Evolutionary conservation across 2,329 filamentous ascomycete species (phyloP).

Genomic region (Cladobotryum mycophilum): DNA sequence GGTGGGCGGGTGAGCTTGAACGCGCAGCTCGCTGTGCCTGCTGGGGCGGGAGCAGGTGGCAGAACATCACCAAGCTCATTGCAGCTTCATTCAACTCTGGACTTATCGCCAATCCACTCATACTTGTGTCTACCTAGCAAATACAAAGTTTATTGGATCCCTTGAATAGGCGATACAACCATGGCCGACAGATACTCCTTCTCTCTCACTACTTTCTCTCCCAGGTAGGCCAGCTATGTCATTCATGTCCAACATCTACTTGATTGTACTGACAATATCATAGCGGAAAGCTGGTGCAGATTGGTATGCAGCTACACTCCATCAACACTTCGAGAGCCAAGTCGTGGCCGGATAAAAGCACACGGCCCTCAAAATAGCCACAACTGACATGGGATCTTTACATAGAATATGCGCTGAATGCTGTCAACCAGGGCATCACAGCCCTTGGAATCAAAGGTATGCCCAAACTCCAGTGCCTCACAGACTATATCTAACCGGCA

Average conservation of each 20-base stretch:
- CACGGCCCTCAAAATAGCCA: neutral
- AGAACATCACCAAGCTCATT: slow-evolving; percentile 29
- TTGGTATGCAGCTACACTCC: slow-evolving; percentile 50
- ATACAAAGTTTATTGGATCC: slow-evolving; percentile 2
- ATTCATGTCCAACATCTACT: slow-evolving; percentile 9
- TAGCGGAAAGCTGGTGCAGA: slow-evolving; percentile 98
- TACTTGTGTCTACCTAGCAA: slow-evolving; percentile 9
- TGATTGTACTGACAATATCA: slow-evolving; percentile 36
- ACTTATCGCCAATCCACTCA: slow-evolving; percentile 18
- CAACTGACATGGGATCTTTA: slow-evolving; percentile 6
- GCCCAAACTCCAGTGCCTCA: slow-evolving; percentile 11
- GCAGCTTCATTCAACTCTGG: slow-evolving; percentile 18
- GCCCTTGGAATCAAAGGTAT: slow-evolving; percentile 96
- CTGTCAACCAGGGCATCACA: slow-evolving; percentile 98
- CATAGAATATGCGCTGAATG: slow-evolving; percentile 96
- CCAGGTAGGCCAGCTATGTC: slow-evolving; percentile 62
- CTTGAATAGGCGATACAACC: slow-evolving; percentile 24
- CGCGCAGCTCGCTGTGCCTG: slow-evolving; percentile 35
- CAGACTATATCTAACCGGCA: slow-evolving; percentile 16
- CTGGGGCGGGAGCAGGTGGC: slow-evolving; percentile 21
- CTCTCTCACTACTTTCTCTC: slow-evolving; percentile 98
- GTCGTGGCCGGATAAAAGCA: neutral
- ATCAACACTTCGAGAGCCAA: neutral
- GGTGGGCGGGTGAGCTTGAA: slow-evolving; percentile 23
- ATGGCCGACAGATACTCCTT: slow-evolving; percentile 99